Base-by-base conservation (phyloP, 495 filamentous ascomycete species). In the Lasiosphaeria ovina region DNA sequence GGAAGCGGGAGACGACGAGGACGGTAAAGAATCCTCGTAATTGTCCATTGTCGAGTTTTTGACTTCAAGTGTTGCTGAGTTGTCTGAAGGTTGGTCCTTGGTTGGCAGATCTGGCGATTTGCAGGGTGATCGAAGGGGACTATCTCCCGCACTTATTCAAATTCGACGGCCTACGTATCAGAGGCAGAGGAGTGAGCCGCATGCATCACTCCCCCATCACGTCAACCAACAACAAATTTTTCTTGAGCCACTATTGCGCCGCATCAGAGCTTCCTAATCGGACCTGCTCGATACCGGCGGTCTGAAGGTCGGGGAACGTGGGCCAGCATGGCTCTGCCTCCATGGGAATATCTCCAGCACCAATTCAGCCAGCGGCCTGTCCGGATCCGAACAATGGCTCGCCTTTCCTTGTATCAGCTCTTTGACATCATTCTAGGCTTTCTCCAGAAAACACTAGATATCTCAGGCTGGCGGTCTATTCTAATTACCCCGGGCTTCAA, bases 1-100 rank as follows among this genome's bases (percentile, higher is more conserved):
- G 14, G 55, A 60, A 24, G 33, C 50, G 24, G 48, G 62, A n/a
- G 65, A 59, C 4, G 58, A 67, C 9, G 59, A 62, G 10, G 58
- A 44, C 48, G 48, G 14, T 9, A 56, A 52, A 9, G 47, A 62
- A 9, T 62, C 57, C 6, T 57, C 49, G 58, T 60, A 53, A 40
- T 24, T 55, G 6, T 55, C 58, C 60, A 62, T 59, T 3, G 6
- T 61, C 35, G 10, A 4, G 35, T n/a, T 4, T 38, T 56, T 35
- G 17, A 55, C 12, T n/a, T 47, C 44, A 11, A n/a, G 10, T 10
- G 38, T 24, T 44, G 11, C 12, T 35, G 35, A 31, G 14, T 16
- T 34, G 40, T 36, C 31, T 17, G 35, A 31, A 42, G 7, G 48
- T 48, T 53, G 17, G 35, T 47, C 51, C 31, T 16, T 52, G 34